phyloP scores from a whole-genome alignment of 768 basidiomycete species.

The Rhizopogon roseolus region DNA sequence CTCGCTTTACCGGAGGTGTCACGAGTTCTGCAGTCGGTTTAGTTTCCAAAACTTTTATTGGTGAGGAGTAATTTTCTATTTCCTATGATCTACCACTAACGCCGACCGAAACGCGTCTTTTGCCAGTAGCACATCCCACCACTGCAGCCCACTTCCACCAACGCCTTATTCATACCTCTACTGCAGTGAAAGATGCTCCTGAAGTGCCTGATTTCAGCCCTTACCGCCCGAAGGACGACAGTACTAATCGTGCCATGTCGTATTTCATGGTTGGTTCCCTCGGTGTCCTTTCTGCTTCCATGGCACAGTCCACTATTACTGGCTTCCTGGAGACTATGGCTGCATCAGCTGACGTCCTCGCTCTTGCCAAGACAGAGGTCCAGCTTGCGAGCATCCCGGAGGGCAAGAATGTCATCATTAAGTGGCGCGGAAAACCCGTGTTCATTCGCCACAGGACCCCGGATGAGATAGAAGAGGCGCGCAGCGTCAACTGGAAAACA shows the following conservation, averaged over 20 bases:
- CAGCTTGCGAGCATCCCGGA: slow-evolving; percentile 88
- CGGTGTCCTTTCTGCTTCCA: slow-evolving; percentile 91
- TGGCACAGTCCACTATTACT: slow-evolving; percentile 88
- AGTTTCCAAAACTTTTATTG: slow-evolving; percentile 57
- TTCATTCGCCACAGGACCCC: slow-evolving; percentile 96
- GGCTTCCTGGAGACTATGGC: slow-evolving; percentile 96
- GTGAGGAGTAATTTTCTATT: slow-evolving; percentile 36
- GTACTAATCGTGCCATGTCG: slow-evolving; percentile 69
- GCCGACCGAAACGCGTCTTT: slow-evolving; percentile 4
- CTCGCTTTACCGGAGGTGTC: slow-evolving; percentile 57
- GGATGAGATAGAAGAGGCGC: slow-evolving; percentile 91
- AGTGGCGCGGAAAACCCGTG: slow-evolving; percentile 99
- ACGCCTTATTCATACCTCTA: slow-evolving; percentile 77
- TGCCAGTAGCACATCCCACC: slow-evolving; percentile 38
- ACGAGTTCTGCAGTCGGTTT: slow-evolving; percentile 47
- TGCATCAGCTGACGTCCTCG: slow-evolving; percentile 96
- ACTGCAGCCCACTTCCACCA: slow-evolving; percentile 54
- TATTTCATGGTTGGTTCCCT: slow-evolving; percentile 91
- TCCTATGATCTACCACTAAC: slow-evolving; percentile 13
- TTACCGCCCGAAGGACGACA: slow-evolving; percentile 68
- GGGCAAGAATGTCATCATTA: slow-evolving; percentile 95
- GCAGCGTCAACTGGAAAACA: slow-evolving; percentile 74
- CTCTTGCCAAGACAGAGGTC: slow-evolving; percentile 96
- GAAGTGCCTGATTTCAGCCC: slow-evolving; percentile 86
- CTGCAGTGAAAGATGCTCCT: slow-evolving; percentile 61